A percentile compares a stretch with the other conserved stretches of the same genome.
Evolutionary conservation across 2,329 filamentous ascomycete species (phyloP).

Genomic region (Podosphaera xanthii): DNA sequence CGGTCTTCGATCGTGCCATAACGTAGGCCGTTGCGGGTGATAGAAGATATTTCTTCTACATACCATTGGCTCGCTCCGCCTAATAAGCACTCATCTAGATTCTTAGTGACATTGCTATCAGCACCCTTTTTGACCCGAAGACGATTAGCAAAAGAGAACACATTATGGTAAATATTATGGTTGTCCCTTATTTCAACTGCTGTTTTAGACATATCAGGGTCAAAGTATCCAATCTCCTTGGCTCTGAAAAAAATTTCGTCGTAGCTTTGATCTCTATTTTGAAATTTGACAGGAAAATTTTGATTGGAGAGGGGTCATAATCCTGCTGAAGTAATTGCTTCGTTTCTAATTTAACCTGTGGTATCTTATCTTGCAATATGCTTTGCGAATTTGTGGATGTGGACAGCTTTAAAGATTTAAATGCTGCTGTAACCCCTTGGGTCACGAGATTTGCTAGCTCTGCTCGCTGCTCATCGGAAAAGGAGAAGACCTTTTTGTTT

Average conservation of each 20-base stretch:
- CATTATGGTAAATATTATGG: background rate
- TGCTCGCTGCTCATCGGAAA: background rate
- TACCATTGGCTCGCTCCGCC: background rate
- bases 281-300: background rate
- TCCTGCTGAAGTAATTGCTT: background rate
- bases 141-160: background rate
- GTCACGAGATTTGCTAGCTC: background rate
- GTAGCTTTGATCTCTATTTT: background rate
- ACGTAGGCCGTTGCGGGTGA: background rate
- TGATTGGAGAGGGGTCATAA: background rate
- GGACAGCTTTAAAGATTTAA: background rate
- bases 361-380: background rate
- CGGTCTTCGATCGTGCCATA: background rate
- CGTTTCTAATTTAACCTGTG: background rate
- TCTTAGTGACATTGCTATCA: background rate
- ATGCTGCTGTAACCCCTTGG: background rate
- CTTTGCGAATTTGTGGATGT: background rate
- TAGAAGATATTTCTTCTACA: background rate
- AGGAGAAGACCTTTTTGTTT: background rate
- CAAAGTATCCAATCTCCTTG: background rate
- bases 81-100: background rate
- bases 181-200: background rate
- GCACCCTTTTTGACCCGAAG: background rate
- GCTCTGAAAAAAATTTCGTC: background rate
- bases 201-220: background rate